Evolutionary conservation across 202 grass and related monocot species (phyloP).

Genomic region (Digitaria exilis): DNA sequence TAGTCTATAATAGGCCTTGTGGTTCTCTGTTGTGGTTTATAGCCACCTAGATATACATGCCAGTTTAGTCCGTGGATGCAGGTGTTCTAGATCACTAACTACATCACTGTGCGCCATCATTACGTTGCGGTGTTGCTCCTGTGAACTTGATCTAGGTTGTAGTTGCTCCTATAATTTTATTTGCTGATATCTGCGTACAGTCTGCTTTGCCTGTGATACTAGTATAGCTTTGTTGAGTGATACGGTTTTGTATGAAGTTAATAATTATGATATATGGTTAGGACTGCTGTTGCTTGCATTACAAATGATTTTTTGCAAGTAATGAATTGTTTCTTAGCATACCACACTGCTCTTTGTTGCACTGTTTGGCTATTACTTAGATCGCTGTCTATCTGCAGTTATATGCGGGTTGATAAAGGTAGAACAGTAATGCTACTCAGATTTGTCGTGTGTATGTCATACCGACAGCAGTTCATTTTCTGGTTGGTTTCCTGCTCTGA

Average conservation of each 20-base stretch:
- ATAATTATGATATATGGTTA: background rate
- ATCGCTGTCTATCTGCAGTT: background rate
- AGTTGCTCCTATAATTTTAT: background rate
- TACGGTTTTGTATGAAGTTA: background rate
- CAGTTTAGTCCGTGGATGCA: background rate
- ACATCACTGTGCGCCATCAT: background rate
- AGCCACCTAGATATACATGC: background rate
- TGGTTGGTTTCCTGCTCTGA: background rate
- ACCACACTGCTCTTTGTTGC: background rate
- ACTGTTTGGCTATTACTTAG: background rate
- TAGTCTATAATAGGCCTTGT: background rate
- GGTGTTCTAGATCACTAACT: background rate
- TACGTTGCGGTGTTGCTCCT: background rate
- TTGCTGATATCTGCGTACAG: background rate
- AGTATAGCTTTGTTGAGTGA: background rate
- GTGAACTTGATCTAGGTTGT: background rate
- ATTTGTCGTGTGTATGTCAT: background rate
- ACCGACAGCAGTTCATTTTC: background rate
- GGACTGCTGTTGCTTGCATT: background rate
- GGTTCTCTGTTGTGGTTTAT: background rate
- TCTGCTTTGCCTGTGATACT: background rate
- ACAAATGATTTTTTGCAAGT: background rate
- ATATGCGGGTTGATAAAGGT: background rate
- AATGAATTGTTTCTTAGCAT: background rate
- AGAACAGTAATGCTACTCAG: background rate